These are phyloP conservation scores for Colletotrichum sp. DNA, from an alignment of 2,329 filamentous ascomycete species.

Conservation along the genomic window DNA sequence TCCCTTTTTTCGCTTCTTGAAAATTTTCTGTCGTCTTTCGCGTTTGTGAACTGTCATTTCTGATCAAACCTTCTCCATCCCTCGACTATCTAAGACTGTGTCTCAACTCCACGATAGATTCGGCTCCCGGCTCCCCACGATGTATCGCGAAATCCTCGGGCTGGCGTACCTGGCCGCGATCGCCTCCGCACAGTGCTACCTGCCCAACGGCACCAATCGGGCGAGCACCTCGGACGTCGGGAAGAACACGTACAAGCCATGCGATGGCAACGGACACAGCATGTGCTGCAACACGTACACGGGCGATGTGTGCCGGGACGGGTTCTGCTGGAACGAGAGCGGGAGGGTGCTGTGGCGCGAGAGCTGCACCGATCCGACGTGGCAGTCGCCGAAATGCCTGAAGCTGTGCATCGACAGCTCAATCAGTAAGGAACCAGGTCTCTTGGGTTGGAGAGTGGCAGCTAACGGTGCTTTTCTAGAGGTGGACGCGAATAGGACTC, in stretches of 20 bases:
- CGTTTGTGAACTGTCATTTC: background rate
- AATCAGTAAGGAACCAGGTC: background rate
- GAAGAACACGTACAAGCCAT: background rate
- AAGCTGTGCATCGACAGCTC: slow-evolving; percentile 21
- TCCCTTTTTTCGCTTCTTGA: background rate
- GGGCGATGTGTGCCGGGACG: background rate
- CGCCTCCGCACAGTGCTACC: background rate
- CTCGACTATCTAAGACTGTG: background rate
- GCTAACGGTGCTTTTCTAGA: background rate
- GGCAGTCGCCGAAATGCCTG: slow-evolving; percentile 23
- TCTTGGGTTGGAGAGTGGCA: accelerated
- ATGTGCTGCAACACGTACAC: slow-evolving; percentile 11
- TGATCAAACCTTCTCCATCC: background rate
- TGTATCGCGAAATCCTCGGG: background rate
- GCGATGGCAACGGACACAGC: background rate
- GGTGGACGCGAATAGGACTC: background rate
- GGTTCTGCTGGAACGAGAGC: slow-evolving; percentile 3
- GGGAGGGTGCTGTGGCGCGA: slow-evolving; percentile 21
- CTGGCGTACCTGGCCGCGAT: background rate
- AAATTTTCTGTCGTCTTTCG: background rate
- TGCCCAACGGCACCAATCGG: slow-evolving; percentile 1
- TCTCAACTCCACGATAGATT: background rate
- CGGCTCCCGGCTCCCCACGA: background rate
- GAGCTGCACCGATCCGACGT: slow-evolving; percentile 28
- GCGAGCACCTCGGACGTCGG: background rate